Conservation (phyloP, 1,139 yeast genomes). For the Zygosaccharomyces sapae region DNA sequence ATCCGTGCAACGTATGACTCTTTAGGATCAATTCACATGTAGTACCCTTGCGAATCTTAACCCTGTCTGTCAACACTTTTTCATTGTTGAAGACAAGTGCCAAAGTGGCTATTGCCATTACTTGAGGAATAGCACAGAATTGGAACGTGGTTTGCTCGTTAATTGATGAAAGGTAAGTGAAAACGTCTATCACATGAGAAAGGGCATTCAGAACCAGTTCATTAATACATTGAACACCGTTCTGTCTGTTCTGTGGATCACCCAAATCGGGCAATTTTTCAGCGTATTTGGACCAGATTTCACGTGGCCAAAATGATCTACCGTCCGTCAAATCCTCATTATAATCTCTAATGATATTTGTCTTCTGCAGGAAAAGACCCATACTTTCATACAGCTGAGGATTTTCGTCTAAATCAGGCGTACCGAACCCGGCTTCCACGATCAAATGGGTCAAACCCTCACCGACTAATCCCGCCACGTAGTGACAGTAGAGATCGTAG, state of each 20-base stretch:
- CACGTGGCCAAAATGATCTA: constrained; percentile 94
- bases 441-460: constrained; percentile 86
- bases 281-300: constrained; percentile 83
- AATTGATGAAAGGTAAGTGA: constrained; percentile 70
- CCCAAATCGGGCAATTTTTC: constrained; percentile 58
- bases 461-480: constrained; percentile 97
- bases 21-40: constrained; percentile 73
- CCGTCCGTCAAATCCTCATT: constrained; percentile 90
- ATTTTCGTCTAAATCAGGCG: constrained; percentile 48
- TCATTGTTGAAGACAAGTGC: constrained; percentile 83
- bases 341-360: constrained; percentile 93
- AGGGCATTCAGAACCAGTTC: constrained; percentile 80
- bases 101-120: constrained; percentile 95
- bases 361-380: constrained; percentile 94
- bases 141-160: constrained; percentile 80
- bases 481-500: constrained; percentile 88
- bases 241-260: constrained; percentile 43
- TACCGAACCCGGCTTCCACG: constrained; percentile 62
- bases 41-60: constrained; percentile 91
- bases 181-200: constrained; percentile 70
- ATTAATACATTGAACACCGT: constrained; percentile 71
- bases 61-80: constrained; percentile 60
- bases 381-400: constrained; percentile 69
- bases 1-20: constrained; percentile 72
- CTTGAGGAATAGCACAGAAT: constrained; percentile 97